Base-by-base conservation (phyloP, 2,329 filamentous ascomycete species). In the Calonectria pseudoreteaudii region DNA sequence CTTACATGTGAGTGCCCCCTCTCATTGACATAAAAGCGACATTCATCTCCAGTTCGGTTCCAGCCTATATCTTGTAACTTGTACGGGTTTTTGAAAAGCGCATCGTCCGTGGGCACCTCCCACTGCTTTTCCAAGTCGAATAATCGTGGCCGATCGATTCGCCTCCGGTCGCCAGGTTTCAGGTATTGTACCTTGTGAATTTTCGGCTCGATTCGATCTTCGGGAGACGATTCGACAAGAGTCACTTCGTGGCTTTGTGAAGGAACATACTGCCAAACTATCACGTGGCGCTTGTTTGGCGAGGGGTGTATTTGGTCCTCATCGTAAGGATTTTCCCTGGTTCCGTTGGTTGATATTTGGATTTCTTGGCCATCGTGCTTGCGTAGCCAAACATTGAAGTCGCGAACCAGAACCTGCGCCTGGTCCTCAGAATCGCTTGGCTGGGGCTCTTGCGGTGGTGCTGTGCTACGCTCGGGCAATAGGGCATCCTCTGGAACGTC, bases 131-230 rank as follows among this genome's bases (percentile, higher is more conserved):
- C 50, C 7, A 82, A 52, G 60, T 78, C 68, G 60, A 82, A 82
- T 20, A 83, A 66, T 2, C 79, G 76, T 23, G 81, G 81, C 14
- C 80, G 76, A 31, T 80, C 76, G 28, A 77, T 18, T 23, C 74
- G 72, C 0, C 79, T 72, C 8, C 74, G 72, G 8, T 83, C 82
- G 1, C 82, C 82, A 0, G 81, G 77, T 8, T 82, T 82, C 13
- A 79, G 76, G 47, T 82, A 81, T 10, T 76, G 68, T 3, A 77
- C 64, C 0, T 36, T 70, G 10, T 74, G 76, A 0, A 81, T 52
- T 26, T 82, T 81, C 4, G 81, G 81, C 66, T 80, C 72, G 36
- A 82, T 53, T 49, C 80, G 81, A 41, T 82, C 81, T 3, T 74
- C 64, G 4, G 81, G 81, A 5, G 73, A 76, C 13, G 80, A 81